Conservation (phyloP, 495 filamentous ascomycete genomes). For the Penicillium soppii region DNA sequence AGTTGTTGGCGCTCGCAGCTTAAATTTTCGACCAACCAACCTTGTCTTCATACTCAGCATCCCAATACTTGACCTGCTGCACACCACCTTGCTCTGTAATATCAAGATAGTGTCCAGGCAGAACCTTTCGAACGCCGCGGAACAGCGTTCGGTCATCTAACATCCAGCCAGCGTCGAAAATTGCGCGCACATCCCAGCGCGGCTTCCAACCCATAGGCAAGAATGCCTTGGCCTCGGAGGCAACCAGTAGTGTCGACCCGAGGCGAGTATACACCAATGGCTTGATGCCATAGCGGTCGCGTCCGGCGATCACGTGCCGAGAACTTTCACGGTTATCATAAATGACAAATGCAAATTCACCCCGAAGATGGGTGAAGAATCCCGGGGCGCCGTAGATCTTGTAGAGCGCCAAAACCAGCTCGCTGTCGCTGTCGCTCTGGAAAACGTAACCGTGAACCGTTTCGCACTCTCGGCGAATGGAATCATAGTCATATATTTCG, state of each 20-base stretch:
- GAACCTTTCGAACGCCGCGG: constrained; percentile 37
- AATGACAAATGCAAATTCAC: constrained; percentile 26
- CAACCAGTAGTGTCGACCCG: constrained; percentile 34
- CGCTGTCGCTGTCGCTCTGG: constrained; percentile 41
- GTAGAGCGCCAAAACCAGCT: constrained; percentile 53
- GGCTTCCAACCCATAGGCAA: constrained; percentile 44
- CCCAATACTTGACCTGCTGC: constrained; percentile 44
- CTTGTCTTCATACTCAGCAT: constrained; percentile 48
- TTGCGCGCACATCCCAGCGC: constrained; percentile 46
- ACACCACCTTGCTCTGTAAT: constrained; percentile 24
- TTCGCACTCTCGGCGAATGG: constrained; percentile 25
- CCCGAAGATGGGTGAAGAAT: constrained; percentile 43
- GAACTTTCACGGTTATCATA: no score
- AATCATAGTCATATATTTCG: constrained; percentile 52
- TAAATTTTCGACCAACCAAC: constrained; percentile 26
- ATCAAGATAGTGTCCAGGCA: constrained; percentile 29
- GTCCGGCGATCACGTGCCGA: constrained; percentile 1
- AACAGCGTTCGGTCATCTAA: constrained; percentile 44
- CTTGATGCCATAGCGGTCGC: constrained; percentile 46
- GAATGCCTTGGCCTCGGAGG: constrained; percentile 48
- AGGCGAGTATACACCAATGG: constrained; percentile 43
- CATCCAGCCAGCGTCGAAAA: constrained; percentile 37
- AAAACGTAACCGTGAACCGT: constrained; percentile 41
- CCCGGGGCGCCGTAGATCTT: constrained; percentile 44
- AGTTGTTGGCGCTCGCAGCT: background rate